phyloP scores from a whole-genome alignment of 164 flowering plant species.

The Tinospora cordifolia region DNA sequence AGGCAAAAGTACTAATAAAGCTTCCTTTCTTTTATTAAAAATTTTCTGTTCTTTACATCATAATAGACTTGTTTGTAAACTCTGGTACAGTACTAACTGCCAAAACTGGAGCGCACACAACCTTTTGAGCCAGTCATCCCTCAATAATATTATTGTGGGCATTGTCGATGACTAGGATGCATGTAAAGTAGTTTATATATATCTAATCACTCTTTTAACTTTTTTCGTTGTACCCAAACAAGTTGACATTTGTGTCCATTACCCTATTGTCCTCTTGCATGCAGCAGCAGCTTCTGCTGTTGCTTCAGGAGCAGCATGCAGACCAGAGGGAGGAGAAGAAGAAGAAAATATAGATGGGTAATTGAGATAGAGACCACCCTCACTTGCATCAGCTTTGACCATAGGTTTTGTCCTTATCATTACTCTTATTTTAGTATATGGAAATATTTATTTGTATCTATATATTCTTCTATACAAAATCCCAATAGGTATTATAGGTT shows the following conservation, averaged over 20 bases:
- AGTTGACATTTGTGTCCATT: neutral
- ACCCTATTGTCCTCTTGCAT: neutral
- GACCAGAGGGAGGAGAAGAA: too few species aligned
- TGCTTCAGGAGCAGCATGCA: too few species aligned
- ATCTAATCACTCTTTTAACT: neutral
- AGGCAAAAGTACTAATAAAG: neutral
- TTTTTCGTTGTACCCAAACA: constrained; percentile 1
- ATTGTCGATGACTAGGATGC: neutral
- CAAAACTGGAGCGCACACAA: neutral
- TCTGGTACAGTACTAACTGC: neutral
- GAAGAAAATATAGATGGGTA: too few species aligned
- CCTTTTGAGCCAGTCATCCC: neutral
- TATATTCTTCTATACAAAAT: too few species aligned
- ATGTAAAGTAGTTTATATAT: neutral
- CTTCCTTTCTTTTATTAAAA: too few species aligned
- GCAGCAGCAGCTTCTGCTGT: neutral
- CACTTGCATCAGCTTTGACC: too few species aligned
- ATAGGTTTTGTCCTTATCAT: too few species aligned
- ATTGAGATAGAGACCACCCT: too few species aligned
- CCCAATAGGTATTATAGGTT: too few species aligned
- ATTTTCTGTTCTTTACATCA: too few species aligned
- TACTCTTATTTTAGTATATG: too few species aligned
- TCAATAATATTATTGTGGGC: neutral
- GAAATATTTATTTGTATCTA: too few species aligned
- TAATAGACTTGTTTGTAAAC: neutral